Conservation (phyloP, 2,329 filamentous ascomycete genomes). For the Parastagonospora nodorum region DNA sequence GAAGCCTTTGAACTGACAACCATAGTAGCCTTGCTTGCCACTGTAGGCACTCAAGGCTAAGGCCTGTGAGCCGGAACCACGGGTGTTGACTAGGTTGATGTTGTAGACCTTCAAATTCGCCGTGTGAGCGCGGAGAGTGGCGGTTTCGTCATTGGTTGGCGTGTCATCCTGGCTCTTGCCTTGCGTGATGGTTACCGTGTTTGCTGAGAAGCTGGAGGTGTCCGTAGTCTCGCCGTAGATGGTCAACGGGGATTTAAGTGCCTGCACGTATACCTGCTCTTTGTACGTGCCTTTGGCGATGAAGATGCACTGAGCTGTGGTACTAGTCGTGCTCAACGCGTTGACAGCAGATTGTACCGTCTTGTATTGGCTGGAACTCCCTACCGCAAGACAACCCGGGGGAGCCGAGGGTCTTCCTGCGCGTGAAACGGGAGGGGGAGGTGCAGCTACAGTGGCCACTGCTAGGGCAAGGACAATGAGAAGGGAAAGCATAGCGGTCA, state of each 20-base stretch:
- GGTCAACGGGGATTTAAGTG: conserved; percentile 55
- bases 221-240: conserved; percentile 66
- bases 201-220: conserved; percentile 54
- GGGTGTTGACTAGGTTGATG: conserved; percentile 57
- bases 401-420: conserved; percentile 53
- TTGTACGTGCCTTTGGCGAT: conserved; percentile 65
- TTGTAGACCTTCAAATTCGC: conserved; percentile 66
- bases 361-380: conserved; percentile 50
- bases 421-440: conserved; percentile 20
- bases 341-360: conserved; percentile 63
- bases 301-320: conserved; percentile 64
- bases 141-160: conserved; percentile 59
- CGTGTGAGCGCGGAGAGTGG: conserved; percentile 55
- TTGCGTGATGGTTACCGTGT: conserved; percentile 62
- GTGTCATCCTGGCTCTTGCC: conserved; percentile 54
- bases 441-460: conserved; percentile 26
- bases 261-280: conserved; percentile 63
- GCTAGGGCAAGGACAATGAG: conserved; percentile 29
- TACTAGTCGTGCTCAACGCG: conserved; percentile 59
- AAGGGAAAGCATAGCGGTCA: conserved; percentile 18
- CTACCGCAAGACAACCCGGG: conserved; percentile 58
- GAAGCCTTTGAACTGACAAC: conserved; percentile 59
- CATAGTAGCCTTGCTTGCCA: conserved; percentile 62
- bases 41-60: conserved; percentile 60
- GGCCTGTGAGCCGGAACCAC: conserved; percentile 57